A percentile compares a stretch with the other conserved stretches of the same genome.
Conservation (phyloP, 1,284 basidiomycete genomes). For the Apiotrichum sp. region DNA sequence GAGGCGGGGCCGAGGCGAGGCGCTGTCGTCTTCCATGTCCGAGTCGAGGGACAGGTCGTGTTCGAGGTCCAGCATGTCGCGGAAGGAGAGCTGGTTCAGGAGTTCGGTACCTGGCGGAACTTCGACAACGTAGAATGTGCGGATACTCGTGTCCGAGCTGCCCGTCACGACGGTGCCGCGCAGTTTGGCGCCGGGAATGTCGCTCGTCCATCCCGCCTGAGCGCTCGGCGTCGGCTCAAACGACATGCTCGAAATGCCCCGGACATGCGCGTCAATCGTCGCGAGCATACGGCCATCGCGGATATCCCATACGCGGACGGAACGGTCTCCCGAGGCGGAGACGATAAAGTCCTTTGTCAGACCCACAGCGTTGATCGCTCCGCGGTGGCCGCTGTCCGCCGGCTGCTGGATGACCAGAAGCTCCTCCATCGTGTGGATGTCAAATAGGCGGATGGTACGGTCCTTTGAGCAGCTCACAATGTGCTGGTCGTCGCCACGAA, state of each 20-base stretch:
- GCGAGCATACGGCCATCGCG: slow-evolving; percentile 61
- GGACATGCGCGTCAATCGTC: slow-evolving; percentile 65
- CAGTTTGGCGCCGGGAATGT: slow-evolving; percentile 7
- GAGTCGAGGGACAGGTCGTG: slow-evolving; percentile 1
- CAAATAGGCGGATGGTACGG: slow-evolving; percentile 67
- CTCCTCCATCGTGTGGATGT: slow-evolving; percentile 59
- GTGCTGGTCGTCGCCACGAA: slow-evolving; percentile 62
- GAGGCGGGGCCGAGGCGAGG: slow-evolving; percentile 2
- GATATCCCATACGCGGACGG: slow-evolving; percentile 71
- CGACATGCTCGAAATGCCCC: slow-evolving; percentile 58
- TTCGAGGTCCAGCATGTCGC: slow-evolving; percentile 19
- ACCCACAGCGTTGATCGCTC: slow-evolving; percentile 76
- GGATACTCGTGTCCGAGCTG: slow-evolving; percentile 73
- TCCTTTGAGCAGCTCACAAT: slow-evolving; percentile 83
- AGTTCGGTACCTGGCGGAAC: slow-evolving; percentile 6
- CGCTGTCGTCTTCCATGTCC: background rate
- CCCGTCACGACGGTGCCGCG: slow-evolving; percentile 65
- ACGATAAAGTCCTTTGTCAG: slow-evolving; percentile 58
- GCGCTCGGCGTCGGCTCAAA: slow-evolving; percentile 15
- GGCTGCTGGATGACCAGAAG: slow-evolving; percentile 52
- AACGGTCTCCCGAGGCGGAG: slow-evolving; percentile 77
- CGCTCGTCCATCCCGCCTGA: slow-evolving; percentile 6
- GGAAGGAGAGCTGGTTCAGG: slow-evolving; percentile 13
- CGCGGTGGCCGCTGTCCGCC: slow-evolving; percentile 57
- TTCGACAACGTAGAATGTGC: slow-evolving; percentile 32